Evolutionary conservation across 805 yeast genomes (phyloP).

Genomic region (Candida adriatica): DNA sequence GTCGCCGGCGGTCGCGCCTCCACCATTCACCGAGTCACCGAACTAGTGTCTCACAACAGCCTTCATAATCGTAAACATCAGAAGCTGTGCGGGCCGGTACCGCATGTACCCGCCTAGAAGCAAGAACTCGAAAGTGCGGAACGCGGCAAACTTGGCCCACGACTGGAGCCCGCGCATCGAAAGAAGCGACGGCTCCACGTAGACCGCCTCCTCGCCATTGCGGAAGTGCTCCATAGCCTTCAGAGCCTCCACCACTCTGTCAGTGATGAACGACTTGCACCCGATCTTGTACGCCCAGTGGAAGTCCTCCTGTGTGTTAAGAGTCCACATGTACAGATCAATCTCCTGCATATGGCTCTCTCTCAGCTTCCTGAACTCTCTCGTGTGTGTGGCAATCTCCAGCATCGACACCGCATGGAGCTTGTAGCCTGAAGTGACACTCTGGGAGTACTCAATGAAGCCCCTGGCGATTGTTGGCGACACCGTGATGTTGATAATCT

Average conservation of each 20-base stretch:
- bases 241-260: constrained; percentile 25
- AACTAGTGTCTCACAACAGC: too few species aligned
- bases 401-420: constrained; percentile 49
- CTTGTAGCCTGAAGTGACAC: constrained; percentile 34
- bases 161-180: constrained; percentile 4
- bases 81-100: constrained; percentile 9
- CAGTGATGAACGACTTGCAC: constrained; percentile 37
- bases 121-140: constrained; percentile 18
- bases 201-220: constrained; percentile 3
- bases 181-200: constrained; percentile 5
- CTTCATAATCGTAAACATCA: constrained; percentile 1
- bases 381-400: constrained; percentile 39
- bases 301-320: constrained; percentile 33
- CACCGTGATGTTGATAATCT: constrained; percentile 29
- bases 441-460: constrained; percentile 30
- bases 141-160: constrained; percentile 7
- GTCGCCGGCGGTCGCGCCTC: too few species aligned
- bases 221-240: constrained; percentile 8
- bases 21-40: too few species aligned
- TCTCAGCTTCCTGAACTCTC: constrained; percentile 24
- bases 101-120: constrained; percentile 7
- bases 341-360: constrained; percentile 27
- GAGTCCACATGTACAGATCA: constrained; percentile 46
- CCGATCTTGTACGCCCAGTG: constrained; percentile 28
- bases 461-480: constrained; percentile 27